phyloP scores from a whole-genome alignment of 1,284 basidiomycete genomes.

The Cerrena zonata region DNA sequence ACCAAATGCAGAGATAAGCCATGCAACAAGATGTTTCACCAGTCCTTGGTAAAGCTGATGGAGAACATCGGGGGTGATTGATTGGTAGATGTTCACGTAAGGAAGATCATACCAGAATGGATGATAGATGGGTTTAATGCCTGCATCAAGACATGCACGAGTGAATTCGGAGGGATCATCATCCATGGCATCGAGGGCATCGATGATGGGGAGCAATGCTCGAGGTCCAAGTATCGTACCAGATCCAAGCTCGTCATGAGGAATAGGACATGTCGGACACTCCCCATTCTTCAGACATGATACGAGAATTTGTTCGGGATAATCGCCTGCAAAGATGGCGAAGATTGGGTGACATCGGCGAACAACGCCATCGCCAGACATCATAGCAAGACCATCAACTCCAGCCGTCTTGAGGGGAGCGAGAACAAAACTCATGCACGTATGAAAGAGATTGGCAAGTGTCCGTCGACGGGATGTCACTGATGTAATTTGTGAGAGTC shows the following conservation, averaged over 20 bases:
- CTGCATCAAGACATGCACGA: too few relatives aligned
- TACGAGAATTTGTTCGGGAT: constrained; percentile 23
- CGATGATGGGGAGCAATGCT: too few relatives aligned
- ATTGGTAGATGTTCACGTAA: constrained; percentile 27
- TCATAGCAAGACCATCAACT: constrained; percentile 8
- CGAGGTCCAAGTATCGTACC: background rate
- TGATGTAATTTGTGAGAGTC: too few relatives aligned
- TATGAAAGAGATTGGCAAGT: constrained; percentile 17
- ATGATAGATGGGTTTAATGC: constrained; percentile 12
- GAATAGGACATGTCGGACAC: background rate
- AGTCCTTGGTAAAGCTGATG: constrained; percentile 23
- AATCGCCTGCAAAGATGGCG: too few relatives aligned
- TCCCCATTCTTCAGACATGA: constrained; percentile 12
- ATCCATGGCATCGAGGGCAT: too few relatives aligned
- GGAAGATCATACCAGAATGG: constrained; percentile 36
- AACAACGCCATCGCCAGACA: constrained; percentile 15
- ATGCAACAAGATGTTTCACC: constrained; percentile 31
- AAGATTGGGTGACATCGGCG: constrained; percentile 16
- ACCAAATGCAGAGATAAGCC: constrained; percentile 19
- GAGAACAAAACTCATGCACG: constrained; percentile 14
- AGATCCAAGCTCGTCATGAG: background rate
- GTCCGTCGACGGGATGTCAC: background rate
- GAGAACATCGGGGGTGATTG: constrained; percentile 29
- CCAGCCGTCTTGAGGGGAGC: constrained; percentile 9
- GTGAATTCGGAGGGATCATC: too few relatives aligned